phyloP scores from a whole-genome alignment of 495 filamentous ascomycete species.

The Saxispiralis lemnorum region DNA sequence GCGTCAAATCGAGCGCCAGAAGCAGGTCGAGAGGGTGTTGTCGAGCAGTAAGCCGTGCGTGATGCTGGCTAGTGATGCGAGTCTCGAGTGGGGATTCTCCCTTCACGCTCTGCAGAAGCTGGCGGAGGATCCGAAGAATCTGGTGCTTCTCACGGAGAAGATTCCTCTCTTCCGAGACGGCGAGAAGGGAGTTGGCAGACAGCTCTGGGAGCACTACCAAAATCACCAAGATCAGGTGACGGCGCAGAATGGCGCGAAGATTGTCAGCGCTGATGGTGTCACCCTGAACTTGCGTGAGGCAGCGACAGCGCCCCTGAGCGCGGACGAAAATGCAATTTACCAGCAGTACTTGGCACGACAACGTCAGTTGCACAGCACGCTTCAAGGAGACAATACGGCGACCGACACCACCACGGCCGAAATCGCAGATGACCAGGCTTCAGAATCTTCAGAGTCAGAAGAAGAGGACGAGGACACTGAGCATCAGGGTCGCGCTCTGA shows the following conservation, averaged over 20 bases:
- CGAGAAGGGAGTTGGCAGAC: constrained; percentile 16
- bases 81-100: constrained; percentile 89
- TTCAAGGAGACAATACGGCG: constrained; percentile 47
- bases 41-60: constrained; percentile 37
- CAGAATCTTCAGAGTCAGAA: constrained; percentile 45
- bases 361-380: constrained; percentile 57
- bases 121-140: constrained; percentile 55
- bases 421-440: constrained; percentile 54
- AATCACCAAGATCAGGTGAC: neutral
- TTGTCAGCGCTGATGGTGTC: constrained; percentile 44
- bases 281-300: constrained; percentile 41
- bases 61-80: constrained; percentile 77
- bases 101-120: constrained; percentile 62
- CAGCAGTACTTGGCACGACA: constrained; percentile 79
- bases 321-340: constrained; percentile 59
- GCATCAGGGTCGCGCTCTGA: constrained; percentile 80
- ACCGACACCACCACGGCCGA: constrained; percentile 54
- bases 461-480: constrained; percentile 72
- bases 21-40: constrained; percentile 50
- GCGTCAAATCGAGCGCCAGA: constrained; percentile 57
- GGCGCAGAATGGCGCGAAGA: constrained; percentile 4
- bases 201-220: constrained; percentile 23
- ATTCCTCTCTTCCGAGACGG: neutral
- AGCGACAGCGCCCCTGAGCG: constrained; percentile 45
- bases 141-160: constrained; percentile 67